Evolutionary conservation across 2,329 filamentous ascomycete genomes (phyloP), one percentile per base, ranked within the genome.

Genomic region (Aureobasidium musti): DNA sequence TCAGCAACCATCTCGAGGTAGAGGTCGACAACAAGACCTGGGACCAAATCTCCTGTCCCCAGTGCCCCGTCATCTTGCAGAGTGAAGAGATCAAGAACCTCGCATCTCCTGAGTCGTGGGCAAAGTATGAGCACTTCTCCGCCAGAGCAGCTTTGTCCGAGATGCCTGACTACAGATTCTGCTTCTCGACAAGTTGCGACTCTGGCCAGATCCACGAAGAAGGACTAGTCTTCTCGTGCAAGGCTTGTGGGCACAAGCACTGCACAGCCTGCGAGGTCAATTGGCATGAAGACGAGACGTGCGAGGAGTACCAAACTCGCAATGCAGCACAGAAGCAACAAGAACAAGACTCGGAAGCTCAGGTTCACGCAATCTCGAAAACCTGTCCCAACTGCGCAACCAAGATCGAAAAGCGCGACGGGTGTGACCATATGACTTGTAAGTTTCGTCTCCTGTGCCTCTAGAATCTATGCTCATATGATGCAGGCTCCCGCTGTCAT

Each of bases 221-320:
- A 3, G 70, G 68, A 13, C 68, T 72, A 39, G 72, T 75, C 54
- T 74, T 70, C 67, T 67, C 59, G 3, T 77, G 75, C 66, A 26
- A 69, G 11, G 66, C 67, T 8, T 77, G 75, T 67, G 72, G 72
- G 11, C 68, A 69, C 13, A 68, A 69, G 52, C 72, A 73, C n/a
- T 77, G 75, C 69, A 71, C 74, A 1, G 28, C 67, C 0, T 76
- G 74, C 69, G 72, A 76, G 28, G 67, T 68, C 10, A 71, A 72
- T 3, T 75, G 70, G 70, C 75, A 77, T 65, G 68, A 71, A 11
- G 70, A 71, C 30, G 71, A 76, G 63, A 73, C 70, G 7, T 77
- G 75, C 68, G 65, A 60, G 8, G 13, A 61, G 8, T 61, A 49
- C 19, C 26, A 61, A n/a, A 6, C 10, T 17, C 47, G 11, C 49